Conservation (phyloP, 1,139 yeast species). For the Candida tropicalis region DNA sequence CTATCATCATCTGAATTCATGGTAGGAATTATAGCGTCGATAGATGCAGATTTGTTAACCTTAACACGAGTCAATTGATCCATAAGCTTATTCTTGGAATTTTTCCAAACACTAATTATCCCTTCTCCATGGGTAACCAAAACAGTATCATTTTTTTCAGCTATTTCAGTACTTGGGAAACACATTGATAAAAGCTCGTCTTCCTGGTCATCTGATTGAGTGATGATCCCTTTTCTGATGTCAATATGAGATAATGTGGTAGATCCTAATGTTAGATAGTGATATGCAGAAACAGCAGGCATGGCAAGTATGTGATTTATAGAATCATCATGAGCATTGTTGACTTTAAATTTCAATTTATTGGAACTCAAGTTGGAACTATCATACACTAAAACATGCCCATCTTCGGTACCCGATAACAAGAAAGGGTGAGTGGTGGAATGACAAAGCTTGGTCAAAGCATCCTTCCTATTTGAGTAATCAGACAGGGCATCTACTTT, state of each 20-base stretch:
- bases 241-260: conserved; percentile 83
- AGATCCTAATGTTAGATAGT: conserved; percentile 79
- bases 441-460: conserved; percentile 63
- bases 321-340: conserved; percentile 70
- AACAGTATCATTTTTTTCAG: conserved; percentile 60
- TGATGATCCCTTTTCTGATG: conserved; percentile 65
- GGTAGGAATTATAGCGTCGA: conserved; percentile 77
- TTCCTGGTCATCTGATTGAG: conserved; percentile 85
- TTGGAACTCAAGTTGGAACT: conserved; percentile 46
- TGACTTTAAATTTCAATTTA: conserved; percentile 43
- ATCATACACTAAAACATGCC: conserved; percentile 65
- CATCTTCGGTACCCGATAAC: conserved; percentile 79
- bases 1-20: conserved; percentile 65
- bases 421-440: conserved; percentile 66
- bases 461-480: conserved; percentile 33
- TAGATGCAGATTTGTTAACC: conserved; percentile 69
- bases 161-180: conserved; percentile 49
- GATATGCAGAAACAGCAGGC: conserved; percentile 75
- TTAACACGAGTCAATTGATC: conserved; percentile 86
- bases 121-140: conserved; percentile 90
- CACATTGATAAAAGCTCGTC: conserved; percentile 84
- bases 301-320: conserved; percentile 72
- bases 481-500: conserved; percentile 42
- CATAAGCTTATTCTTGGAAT: conserved; percentile 61
- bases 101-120: conserved; percentile 87